Evolutionary conservation across 2,329 filamentous ascomycete genomes (phyloP), one percentile per base, ranked within the genome.

Genomic region (Trichothecium sympodiale): DNA sequence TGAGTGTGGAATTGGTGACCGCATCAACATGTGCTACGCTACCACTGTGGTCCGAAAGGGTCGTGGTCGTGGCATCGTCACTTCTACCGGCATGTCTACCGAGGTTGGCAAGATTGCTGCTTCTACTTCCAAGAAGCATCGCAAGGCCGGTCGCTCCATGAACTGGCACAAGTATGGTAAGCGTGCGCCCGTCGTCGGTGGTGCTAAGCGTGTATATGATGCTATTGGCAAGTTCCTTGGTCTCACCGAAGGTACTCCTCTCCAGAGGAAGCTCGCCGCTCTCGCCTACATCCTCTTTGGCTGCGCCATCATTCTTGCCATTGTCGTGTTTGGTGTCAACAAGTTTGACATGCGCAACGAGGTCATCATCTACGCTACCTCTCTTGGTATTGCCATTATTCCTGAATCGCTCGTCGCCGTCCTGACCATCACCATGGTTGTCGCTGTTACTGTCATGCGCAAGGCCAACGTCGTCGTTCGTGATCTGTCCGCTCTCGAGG

Each of bases 241-340:
- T 33, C 51, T 75, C 17, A 70, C 67, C 4, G 67, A 78, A 40
- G 84, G 84, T 20, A 91, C 84, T 3, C 84, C 84, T 3, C 64
- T 91, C 33, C 83, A 88, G 57, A 74, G 79, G 43, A 87, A 84
- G 57, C 64, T 91, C 34, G 81, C 80, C 40, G 82, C 83, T 46
- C 68, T 91, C 40, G 84, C 84, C 9, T 80, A 87, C 38, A 61
- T 83, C 7, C 72, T 91, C 3, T 87, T 89, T 50, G 77, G 71
- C 32, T 77, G 83, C 41, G 84, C 71, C n/a, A 53, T 74, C 9
- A 49, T 74, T 15, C 58, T 75, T 18, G 71, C 71, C 18, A 62
- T 75, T 38, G 64, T 76, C 30, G 71, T 76, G 9, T 75, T 76
- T 48, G 69, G 61, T 1, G 71, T 69, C 35, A 74, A 74, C 48